Evolutionary conservation across 2,329 filamentous ascomycete genomes (phyloP), one percentile per base, ranked within the genome.

Genomic region (Stromatinia cepivora): DNA sequence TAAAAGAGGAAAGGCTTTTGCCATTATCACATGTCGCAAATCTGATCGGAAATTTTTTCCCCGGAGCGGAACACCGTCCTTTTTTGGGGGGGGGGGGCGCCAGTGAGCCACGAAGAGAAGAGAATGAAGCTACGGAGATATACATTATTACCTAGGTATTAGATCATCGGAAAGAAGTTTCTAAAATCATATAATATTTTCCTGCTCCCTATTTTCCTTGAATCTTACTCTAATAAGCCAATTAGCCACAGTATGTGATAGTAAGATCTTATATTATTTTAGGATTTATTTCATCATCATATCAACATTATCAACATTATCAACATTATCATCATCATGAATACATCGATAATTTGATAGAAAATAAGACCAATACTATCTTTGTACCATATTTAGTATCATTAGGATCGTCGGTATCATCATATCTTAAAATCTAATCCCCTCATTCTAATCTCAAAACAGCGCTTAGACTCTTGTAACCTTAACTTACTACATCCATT

Each of bases 51-150:
- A 7, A 62, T 36, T 62, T 50, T 48, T 34, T n/a, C 42, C 42
- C 34, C 58, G 20, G 42, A 48, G 42, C 28, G 42, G 45, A 62
- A 48, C 42, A 62, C 9, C 9, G 42, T 58, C 56, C 10, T 39
- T 13, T 39, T 39, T 9, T 13, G 22, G 59, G 20, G 9, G 45
- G 39, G 7, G 34, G 28, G 20, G 20, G 11, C 6, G 56, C 8
- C 9, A 45, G 39, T n/a, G 45, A 48, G 45, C 45, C 31, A n/a
- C 22, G 5, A 15, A 62, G 52, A 22, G 31, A n/a, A 39, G 22
- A 56, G n/a, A 31, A 56, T 56, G n/a, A 66, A 56, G 63, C 50
- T 66, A 42, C 64, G 52, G 53, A 57, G 64, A 66, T 20, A 58
- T 58, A 58, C 42, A 25, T 46, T 25, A 57, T 34, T 25, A 28